Evolutionary conservation across 2,329 filamentous ascomycete species (phyloP).

Genomic region (Triangularia verruculosa): DNA sequence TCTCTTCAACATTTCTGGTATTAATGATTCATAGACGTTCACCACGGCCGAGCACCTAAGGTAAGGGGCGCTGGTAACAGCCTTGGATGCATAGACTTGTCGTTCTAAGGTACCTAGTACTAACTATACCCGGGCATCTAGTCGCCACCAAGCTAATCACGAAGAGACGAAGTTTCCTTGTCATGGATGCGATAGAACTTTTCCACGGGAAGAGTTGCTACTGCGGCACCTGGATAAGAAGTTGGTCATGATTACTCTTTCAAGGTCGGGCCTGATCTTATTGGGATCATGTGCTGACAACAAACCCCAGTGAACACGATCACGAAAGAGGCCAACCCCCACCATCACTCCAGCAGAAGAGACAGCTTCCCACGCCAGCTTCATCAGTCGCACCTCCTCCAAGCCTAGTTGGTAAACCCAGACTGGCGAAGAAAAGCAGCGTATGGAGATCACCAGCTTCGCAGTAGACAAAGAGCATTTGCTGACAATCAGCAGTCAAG

Average conservation of each 20-base stretch:
- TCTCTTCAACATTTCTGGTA: neutral
- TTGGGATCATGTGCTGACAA: neutral
- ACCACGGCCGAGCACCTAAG: neutral
- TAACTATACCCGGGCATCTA: neutral
- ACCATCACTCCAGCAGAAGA: neutral
- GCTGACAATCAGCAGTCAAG: neutral
- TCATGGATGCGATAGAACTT: neutral
- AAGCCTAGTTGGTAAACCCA: neutral
- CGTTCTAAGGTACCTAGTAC: too few species aligned
- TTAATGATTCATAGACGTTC: neutral
- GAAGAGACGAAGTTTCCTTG: neutral
- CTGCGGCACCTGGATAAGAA: neutral
- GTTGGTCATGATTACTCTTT: neutral
- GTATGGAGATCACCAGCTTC: neutral
- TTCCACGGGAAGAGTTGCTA: neutral
- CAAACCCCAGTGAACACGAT: neutral
- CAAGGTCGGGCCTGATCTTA: neutral
- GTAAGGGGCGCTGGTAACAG: neutral
- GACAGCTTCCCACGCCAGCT: neutral
- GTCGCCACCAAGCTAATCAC: neutral
- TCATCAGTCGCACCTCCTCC: neutral
- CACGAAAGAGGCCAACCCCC: neutral
- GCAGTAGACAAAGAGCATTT: neutral
- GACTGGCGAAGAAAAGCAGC: neutral
- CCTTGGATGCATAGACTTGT: too few species aligned